Evolutionary conservation across 108 stramenopile species (phyloP).

Genomic region (Discostella stelligeroides): DNA sequence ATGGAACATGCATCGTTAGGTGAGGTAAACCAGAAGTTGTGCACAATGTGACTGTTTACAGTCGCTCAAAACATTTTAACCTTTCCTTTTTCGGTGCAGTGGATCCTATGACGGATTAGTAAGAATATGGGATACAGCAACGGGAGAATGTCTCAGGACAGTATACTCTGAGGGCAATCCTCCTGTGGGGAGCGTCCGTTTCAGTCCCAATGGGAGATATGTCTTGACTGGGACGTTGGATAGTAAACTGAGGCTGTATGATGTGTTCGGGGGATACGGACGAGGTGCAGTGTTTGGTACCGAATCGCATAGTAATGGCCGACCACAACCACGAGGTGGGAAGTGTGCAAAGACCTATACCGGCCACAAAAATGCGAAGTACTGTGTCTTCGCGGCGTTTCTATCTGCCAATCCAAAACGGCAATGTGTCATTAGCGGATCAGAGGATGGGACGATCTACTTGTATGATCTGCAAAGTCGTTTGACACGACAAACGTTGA

Average conservation of each 20-base stretch:
- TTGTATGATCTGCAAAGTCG: conserved; percentile 88
- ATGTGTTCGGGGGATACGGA: conserved; percentile 43
- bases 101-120: conserved; percentile 92
- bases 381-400: conserved; percentile 79
- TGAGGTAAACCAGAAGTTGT: background rate
- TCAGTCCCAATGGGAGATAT: conserved; percentile 92
- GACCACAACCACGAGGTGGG: conserved; percentile 31
- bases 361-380: conserved; percentile 64
- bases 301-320: conserved; percentile 24
- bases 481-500: conserved; percentile 70
- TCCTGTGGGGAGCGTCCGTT: conserved; percentile 80
- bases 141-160: conserved; percentile 94
- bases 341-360: conserved; percentile 58
- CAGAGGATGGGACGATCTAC: conserved; percentile 87
- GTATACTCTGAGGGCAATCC: conserved; percentile 92
- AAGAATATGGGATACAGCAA: conserved; percentile 95
- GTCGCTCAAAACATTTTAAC: background rate
- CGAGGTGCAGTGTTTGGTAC: conserved; percentile 33
- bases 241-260: conserved; percentile 80
- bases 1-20: conserved; percentile 83
- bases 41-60: background rate
- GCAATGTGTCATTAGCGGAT: conserved; percentile 81
- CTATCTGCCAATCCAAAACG: conserved; percentile 62
- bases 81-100: background rate
- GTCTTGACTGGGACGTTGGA: conserved; percentile 85